phyloP scores from a whole-genome alignment of 768 basidiomycete genomes.

The Boletus eberwhitei region DNA sequence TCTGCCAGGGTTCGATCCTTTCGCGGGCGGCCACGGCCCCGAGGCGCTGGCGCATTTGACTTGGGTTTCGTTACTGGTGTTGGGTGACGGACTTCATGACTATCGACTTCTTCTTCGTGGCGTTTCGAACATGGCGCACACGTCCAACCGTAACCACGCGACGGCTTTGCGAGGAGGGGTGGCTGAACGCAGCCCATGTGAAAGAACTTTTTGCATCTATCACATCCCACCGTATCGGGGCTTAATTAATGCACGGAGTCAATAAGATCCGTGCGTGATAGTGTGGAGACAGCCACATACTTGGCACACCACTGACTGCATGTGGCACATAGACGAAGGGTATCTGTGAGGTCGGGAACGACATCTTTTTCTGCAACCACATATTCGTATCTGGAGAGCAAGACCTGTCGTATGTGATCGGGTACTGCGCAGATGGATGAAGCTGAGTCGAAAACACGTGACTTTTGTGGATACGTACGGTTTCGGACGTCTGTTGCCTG shows the following conservation, averaged over 20 bases:
- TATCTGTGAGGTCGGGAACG: slow-evolving; percentile 85
- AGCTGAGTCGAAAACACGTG: slow-evolving; percentile 18
- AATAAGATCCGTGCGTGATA: slow-evolving; percentile 18
- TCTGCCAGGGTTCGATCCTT: slow-evolving; percentile 73
- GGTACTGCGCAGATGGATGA: slow-evolving; percentile 55
- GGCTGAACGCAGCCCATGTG: slow-evolving; percentile 95
- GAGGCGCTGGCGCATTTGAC: slow-evolving; percentile 68
- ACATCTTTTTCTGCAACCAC: slow-evolving; percentile 94
- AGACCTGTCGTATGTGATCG: slow-evolving; percentile 69
- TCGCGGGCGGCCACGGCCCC: slow-evolving; percentile 72
- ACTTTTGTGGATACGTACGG: slow-evolving; percentile 49
- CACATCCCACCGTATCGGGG: slow-evolving; percentile 83
- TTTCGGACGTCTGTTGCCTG: slow-evolving; percentile 84
- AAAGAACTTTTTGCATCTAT: slow-evolving; percentile 88
- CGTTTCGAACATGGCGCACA: slow-evolving; percentile 89
- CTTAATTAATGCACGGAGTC: slow-evolving; percentile 40
- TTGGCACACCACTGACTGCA: slow-evolving; percentile 89
- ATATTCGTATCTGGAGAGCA: slow-evolving; percentile 87
- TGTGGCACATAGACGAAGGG: slow-evolving; percentile 77
- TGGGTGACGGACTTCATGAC: slow-evolving; percentile 62
- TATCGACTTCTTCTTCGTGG: slow-evolving; percentile 84
- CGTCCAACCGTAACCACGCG: slow-evolving; percentile 96
- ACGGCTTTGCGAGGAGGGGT: slow-evolving; percentile 85
- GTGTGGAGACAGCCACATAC: slow-evolving; percentile 42
- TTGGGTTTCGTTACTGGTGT: slow-evolving; percentile 56